phyloP scores from a whole-genome alignment of 2,329 filamentous ascomycete species.

The Pyricularia pennisetigena region DNA sequence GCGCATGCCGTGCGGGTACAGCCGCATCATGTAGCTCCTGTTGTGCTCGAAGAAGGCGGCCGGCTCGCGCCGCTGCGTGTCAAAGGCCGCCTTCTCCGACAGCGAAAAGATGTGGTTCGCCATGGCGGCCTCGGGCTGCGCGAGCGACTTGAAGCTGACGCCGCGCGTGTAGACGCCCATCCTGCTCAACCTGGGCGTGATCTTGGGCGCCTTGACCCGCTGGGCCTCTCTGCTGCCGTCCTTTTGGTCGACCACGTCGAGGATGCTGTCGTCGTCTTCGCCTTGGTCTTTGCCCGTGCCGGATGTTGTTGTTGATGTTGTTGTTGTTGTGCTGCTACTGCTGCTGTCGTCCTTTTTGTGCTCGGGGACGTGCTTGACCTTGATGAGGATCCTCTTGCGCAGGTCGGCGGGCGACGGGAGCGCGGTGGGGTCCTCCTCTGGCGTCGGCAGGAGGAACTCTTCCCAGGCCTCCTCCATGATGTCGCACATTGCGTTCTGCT shows the following conservation, averaged over 20 bases:
- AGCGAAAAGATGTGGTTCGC: constrained; percentile 61
- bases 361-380: constrained; percentile 60
- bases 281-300: constrained; percentile 11
- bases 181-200: constrained; percentile 63
- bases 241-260: constrained; percentile 28
- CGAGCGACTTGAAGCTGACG: constrained; percentile 71
- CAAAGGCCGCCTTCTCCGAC: constrained; percentile 54
- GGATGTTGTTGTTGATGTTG: too few species aligned
- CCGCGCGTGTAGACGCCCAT: constrained; percentile 78
- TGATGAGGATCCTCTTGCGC: constrained; percentile 70
- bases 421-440: constrained; percentile 31
- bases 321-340: too few species aligned
- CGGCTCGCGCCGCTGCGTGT: constrained; percentile 40
- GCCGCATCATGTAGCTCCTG: constrained; percentile 70
- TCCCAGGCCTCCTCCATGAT: constrained; percentile 84
- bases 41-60: constrained; percentile 69
- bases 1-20: constrained; percentile 75
- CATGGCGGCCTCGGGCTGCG: constrained; percentile 60
- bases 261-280: not conserved
- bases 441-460: constrained; percentile 55
- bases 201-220: constrained; percentile 32
- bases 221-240: constrained; percentile 11
- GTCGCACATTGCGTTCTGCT: constrained; percentile 84
- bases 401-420: constrained; percentile 64
- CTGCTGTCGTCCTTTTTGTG: constrained; percentile 7